These are phyloP conservation scores for Fraxinus sp. DNA, from an alignment of 305 asterid genomes.

Conservation along the genomic window DNA sequence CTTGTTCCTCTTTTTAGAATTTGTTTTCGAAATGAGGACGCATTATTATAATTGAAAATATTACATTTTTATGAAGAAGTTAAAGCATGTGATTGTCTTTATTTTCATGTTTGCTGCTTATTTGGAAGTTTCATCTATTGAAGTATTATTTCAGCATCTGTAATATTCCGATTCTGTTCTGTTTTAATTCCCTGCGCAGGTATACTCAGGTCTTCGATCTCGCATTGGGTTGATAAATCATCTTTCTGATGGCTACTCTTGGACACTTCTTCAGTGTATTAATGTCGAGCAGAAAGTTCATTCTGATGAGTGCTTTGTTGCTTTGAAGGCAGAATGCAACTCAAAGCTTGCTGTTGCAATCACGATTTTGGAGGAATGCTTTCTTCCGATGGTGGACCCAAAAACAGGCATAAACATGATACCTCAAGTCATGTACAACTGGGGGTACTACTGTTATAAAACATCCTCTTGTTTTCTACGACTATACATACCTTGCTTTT, in stretches of 20 bases:
- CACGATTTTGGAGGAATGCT: conserved; percentile 65
- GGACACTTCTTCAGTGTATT: conserved; percentile 85
- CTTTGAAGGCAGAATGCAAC: conserved; percentile 65
- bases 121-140: conserved; percentile 20
- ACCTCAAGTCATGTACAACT: conserved; percentile 87
- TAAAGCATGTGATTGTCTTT: conserved; percentile 9
- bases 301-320: conserved; percentile 42
- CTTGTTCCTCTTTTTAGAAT: background rate
- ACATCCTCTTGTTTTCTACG: conserved; percentile 16
- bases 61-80: background rate
- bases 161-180: conserved; percentile 3
- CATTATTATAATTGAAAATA: background rate
- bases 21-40: conserved; percentile 4
- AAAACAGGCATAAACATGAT: conserved; percentile 95
- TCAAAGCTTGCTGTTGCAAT: conserved; percentile 64
- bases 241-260: conserved; percentile 65
- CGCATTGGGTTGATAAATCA: conserved; percentile 61
- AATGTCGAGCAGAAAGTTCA: conserved; percentile 70
- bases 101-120: conserved; percentile 12
- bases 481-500: background rate
- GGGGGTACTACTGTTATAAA: conserved; percentile 68
- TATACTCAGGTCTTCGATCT: conserved; percentile 69
- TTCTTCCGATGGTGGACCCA: conserved; percentile 63
- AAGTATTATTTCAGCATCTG: conserved; percentile 13
- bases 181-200: conserved; percentile 44